Evolutionary conservation across 441 rosid genomes (phyloP), one percentile per base, ranked within the genome.

Genomic region (Heliophila coronopifolia): DNA sequence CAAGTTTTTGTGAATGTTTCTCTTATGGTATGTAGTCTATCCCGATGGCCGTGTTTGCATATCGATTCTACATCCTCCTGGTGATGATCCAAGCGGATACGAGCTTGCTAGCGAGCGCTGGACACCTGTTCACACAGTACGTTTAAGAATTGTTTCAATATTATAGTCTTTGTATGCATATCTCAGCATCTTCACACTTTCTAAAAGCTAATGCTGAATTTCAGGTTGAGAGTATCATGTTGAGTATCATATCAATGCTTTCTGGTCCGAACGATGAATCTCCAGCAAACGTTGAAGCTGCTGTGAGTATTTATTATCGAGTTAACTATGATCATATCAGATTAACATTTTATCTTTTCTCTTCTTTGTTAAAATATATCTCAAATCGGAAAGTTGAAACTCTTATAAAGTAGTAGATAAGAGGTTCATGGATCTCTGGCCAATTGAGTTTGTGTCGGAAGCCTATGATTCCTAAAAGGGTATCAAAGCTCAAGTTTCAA

Each of bases 1-100:
- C 0, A 19, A 5, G 18, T 15, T 50, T 19, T 8, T 11, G 9
- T 0, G 5, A 10, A 10, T 33, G 32, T 9, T 39, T 37, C 12
- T 36, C 38, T 8, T 38, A 12, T 66, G 33, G 25, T 18, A 6
- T 65, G 23, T 64, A 86, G 97, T 86, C 12, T 90, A 86, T 63
- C 23, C 80, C 0, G 94, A 90, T 72, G 98, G 98, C 0, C 78
- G 81, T 23, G 98, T 90, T 54, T 90, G 94, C 65, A 90, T 90
- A 59, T 90, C 98, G 7, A 90, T 86, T 58, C 84, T 86, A 22
- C 98, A 90, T 66, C 98, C 98, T 42, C 98, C 98, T 33, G 98
- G 98, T 23, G 98, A 86, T 46, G 96, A 90, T 65, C 98, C 94
- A 7, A 89, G 80, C 41, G 97, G 97, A 25, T 89, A 86, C 28